These are phyloP conservation scores for Royoungia palumana DNA, from an alignment of 768 basidiomycete genomes.

Conservation along the genomic window DNA sequence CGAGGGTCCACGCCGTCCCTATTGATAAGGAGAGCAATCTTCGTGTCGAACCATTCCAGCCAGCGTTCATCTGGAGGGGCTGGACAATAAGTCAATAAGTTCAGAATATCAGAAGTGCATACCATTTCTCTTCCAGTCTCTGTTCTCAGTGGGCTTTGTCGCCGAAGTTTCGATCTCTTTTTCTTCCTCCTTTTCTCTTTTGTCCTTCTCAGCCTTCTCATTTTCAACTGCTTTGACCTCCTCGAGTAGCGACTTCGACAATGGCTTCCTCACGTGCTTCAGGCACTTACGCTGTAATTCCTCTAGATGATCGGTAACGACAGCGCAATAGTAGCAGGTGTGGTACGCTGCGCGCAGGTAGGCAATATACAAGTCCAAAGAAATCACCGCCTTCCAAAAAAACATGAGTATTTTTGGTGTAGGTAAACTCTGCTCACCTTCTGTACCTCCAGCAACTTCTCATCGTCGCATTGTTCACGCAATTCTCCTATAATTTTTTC, in stretches of 20 bases:
- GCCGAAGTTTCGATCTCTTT: slow-evolving; percentile 36
- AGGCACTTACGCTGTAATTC: slow-evolving; percentile 95
- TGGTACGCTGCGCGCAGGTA: slow-evolving; percentile 91
- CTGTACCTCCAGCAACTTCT: slow-evolving; percentile 62
- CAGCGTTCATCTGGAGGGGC: slow-evolving; percentile 70
- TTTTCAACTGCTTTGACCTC: slow-evolving; percentile 56
- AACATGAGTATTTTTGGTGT: slow-evolving; percentile 18
- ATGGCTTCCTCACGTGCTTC: slow-evolving; percentile 80
- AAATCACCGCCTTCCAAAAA: slow-evolving; percentile 59
- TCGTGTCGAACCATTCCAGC: slow-evolving; percentile 86
- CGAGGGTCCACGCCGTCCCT: slow-evolving; percentile 78
- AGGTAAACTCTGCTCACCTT: slow-evolving; percentile 49
- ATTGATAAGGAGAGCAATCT: slow-evolving; percentile 77
- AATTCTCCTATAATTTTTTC: slow-evolving; percentile 73
- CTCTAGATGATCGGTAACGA: slow-evolving; percentile 89
- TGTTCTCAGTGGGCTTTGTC: slow-evolving; percentile 39
- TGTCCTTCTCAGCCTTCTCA: slow-evolving; percentile 45
- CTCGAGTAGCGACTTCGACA: slow-evolving; percentile 58
- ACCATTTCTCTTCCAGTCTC: slow-evolving; percentile 69
- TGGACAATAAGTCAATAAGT: slow-evolving; percentile 9
- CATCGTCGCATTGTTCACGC: slow-evolving; percentile 64
- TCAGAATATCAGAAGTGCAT: slow-evolving; percentile 19
- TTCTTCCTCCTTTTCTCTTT: slow-evolving; percentile 42
- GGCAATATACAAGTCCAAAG: slow-evolving; percentile 89
- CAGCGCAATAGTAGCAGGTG: slow-evolving; percentile 97